These are phyloP conservation scores for Linaria vulgaris DNA, from an alignment of 257 asterid genomes.

Conservation along the genomic window DNA sequence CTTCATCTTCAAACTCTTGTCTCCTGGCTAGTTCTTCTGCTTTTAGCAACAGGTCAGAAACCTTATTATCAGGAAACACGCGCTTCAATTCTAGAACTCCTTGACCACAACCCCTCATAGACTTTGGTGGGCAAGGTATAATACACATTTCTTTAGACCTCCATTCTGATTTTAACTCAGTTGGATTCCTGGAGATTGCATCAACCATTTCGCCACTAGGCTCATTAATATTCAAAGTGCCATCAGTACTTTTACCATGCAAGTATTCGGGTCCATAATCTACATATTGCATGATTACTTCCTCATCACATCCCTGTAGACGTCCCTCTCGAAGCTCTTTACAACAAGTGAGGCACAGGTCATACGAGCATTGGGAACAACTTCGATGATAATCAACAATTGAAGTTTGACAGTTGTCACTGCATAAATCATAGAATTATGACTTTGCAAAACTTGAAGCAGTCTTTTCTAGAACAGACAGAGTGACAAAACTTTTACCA, in stretches of 20 bases:
- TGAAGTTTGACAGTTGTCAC: constrained; percentile 73
- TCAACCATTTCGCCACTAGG: constrained; percentile 26
- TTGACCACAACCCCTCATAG: constrained; percentile 59
- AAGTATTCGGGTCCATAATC: constrained; percentile 42
- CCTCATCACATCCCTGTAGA: constrained; percentile 49
- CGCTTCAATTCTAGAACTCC: constrained; percentile 51
- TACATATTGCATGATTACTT: constrained; percentile 25
- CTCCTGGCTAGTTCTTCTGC: constrained; percentile 41
- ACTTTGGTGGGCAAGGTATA: constrained; percentile 55
- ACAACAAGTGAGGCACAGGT: constrained; percentile 81
- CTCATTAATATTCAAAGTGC: constrained; percentile 7
- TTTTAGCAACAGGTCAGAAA: constrained; percentile 45
- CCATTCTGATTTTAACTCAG: constrained; percentile 40
- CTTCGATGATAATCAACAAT: constrained; percentile 71
- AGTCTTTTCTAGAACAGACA: constrained; percentile 1
- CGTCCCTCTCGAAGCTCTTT: constrained; percentile 67
- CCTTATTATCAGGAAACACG: constrained; percentile 34
- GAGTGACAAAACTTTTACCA: constrained; percentile 43
- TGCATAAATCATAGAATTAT: constrained; percentile 38
- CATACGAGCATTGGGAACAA: constrained; percentile 67
- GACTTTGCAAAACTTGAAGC: constrained; percentile 7
- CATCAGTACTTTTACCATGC: constrained; percentile 40
- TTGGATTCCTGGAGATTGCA: constrained; percentile 16
- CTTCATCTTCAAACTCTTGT: constrained; percentile 22
- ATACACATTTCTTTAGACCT: constrained; percentile 45